Percentiles rank a stretch among this genome's conserved stretches.
These are phyloP conservation scores for Penicillium verhagenii DNA, from an alignment of 495 filamentous ascomycete species.

Conservation along the genomic window DNA sequence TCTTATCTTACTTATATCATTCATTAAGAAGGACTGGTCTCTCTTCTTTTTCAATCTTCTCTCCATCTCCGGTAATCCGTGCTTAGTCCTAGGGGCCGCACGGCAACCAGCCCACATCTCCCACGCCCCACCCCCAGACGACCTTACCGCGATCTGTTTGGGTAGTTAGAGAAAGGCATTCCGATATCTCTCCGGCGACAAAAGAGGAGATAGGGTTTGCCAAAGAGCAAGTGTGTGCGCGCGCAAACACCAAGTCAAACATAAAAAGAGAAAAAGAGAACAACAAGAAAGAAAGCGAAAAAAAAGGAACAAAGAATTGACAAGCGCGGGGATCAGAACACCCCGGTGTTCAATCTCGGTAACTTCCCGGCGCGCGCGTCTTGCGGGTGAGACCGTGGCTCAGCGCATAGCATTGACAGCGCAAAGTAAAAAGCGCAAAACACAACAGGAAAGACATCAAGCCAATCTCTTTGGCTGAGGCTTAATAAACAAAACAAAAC, in stretches of 20 bases:
- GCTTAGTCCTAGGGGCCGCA: not conserved
- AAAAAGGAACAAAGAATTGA: not conserved
- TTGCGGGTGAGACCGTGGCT: not conserved
- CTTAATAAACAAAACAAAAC: no score
- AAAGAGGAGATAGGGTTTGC: no score
- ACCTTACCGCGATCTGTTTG: slow-evolving; percentile 17
- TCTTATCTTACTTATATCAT: not conserved
- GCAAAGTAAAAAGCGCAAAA: not conserved
- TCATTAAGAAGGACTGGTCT: slow-evolving; percentile 10
- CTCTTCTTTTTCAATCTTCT: not conserved
- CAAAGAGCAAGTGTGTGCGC: no score
- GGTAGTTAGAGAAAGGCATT: not conserved
- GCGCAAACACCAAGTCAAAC: no score
- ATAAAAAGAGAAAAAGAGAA: not conserved
- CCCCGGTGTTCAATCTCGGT: slow-evolving; percentile 5
- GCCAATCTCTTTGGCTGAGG: not conserved
- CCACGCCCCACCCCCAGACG: slow-evolving; percentile 23
- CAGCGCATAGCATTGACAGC: slow-evolving; percentile 3
- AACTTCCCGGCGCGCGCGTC: slow-evolving; percentile 14
- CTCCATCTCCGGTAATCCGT: not conserved
- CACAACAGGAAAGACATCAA: not conserved
- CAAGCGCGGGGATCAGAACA: not conserved
- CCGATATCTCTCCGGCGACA: not conserved
- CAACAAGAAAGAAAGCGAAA: not conserved
- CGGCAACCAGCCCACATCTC: slow-evolving; percentile 8